phyloP scores from a whole-genome alignment of 306 rosid genomes.

The Vicia sativa region DNA sequence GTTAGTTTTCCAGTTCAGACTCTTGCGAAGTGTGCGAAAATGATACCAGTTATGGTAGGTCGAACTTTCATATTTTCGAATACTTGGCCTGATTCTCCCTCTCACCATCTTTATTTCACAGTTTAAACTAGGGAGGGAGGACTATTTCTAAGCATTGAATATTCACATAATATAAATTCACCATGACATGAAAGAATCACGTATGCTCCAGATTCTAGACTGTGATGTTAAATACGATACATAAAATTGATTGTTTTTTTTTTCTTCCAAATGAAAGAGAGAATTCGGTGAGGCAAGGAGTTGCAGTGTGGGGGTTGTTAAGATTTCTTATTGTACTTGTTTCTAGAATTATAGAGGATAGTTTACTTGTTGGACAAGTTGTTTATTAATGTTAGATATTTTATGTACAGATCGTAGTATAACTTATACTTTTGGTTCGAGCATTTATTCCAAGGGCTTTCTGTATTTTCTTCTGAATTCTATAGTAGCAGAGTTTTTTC shows the following conservation, averaged over 20 bases:
- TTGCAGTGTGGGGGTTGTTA: slow-evolving; percentile 5
- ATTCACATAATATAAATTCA: slow-evolving; percentile 6
- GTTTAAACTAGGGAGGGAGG: background rate
- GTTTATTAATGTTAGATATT: slow-evolving; percentile 20
- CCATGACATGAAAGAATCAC: slow-evolving; percentile 12
- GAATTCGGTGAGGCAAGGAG: slow-evolving; percentile 10
- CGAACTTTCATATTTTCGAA: background rate
- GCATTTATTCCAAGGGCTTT: slow-evolving; percentile 8
- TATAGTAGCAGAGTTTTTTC: background rate
- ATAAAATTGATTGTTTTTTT: slow-evolving; percentile 17
- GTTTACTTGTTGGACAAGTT: slow-evolving; percentile 24
- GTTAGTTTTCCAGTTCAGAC: slow-evolving; percentile 99
- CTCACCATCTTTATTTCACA: background rate
- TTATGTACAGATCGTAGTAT: slow-evolving; percentile 3
- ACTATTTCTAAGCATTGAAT: slow-evolving; percentile 15
- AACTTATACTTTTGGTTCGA: slow-evolving; percentile 12
- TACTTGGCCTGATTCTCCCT: background rate
- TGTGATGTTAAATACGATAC: slow-evolving; percentile 7
- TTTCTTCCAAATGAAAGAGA: slow-evolving; percentile 13
- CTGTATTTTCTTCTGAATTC: slow-evolving; percentile 13
- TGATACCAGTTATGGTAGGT: slow-evolving; percentile 99
- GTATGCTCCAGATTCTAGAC: slow-evolving; percentile 13
- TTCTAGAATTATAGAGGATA: background rate
- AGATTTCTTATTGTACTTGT: background rate
- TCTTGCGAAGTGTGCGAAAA: slow-evolving; percentile 92